A percentile compares a stretch with the other conserved stretches of the same genome.
Evolutionary conservation across 768 basidiomycete species (phyloP).

Genomic region (Pilatotrama ljubarskyi): DNA sequence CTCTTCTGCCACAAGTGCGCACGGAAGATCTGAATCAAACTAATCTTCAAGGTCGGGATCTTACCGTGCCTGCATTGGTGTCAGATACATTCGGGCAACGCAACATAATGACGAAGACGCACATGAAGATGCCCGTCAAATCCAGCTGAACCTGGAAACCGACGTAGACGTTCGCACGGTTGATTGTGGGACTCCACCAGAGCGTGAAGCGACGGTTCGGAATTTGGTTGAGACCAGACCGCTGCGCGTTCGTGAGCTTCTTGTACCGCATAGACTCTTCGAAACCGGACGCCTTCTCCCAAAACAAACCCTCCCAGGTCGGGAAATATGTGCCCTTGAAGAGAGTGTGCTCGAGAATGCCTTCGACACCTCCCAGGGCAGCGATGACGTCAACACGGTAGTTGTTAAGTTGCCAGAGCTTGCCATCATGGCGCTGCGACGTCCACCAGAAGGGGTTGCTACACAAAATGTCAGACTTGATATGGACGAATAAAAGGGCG

Average conservation of each 20-base stretch:
- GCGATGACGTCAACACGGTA: slow-evolving; percentile 99
- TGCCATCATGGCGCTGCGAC: slow-evolving; percentile 93
- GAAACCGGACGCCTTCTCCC: slow-evolving; percentile 98
- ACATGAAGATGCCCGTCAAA: slow-evolving; percentile 95
- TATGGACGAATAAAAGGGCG: background rate
- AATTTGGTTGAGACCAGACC: slow-evolving; percentile 96
- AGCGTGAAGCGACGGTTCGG: slow-evolving; percentile 98
- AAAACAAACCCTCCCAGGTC: slow-evolving; percentile 97
- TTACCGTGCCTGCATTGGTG: slow-evolving; percentile 81
- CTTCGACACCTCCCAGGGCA: slow-evolving; percentile 95
- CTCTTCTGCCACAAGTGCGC: slow-evolving; percentile 99
- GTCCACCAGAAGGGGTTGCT: slow-evolving; percentile 99
- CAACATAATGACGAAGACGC: slow-evolving; percentile 24
- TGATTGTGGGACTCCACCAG: slow-evolving; percentile 99
- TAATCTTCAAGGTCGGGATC: slow-evolving; percentile 97
- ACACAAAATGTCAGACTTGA: slow-evolving; percentile 12
- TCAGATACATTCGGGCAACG: slow-evolving; percentile 6
- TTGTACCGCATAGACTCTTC: slow-evolving; percentile 96
- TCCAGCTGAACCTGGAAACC: slow-evolving; percentile 99
- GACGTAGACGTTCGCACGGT: slow-evolving; percentile 98
- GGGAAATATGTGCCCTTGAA: slow-evolving; percentile 99
- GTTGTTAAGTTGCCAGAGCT: slow-evolving; percentile 96
- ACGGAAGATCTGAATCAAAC: slow-evolving; percentile 99
- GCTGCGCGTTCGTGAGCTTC: slow-evolving; percentile 97
- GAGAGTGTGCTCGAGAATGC: slow-evolving; percentile 93